Evolutionary conservation across 768 basidiomycete species (phyloP).

Genomic region (Xerocomellus amylosporus): DNA sequence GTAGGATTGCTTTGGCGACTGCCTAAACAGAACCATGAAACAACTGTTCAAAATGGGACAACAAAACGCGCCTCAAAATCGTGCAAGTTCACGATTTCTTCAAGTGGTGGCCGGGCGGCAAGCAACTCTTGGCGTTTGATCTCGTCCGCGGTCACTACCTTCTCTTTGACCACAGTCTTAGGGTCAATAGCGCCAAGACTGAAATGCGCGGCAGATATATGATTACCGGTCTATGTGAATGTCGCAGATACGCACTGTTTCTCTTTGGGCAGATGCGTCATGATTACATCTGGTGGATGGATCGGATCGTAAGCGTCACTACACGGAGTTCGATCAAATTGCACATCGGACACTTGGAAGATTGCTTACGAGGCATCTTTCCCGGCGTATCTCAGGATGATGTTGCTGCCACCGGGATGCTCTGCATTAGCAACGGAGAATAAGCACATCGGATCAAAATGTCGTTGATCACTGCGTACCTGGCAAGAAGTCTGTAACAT

Average conservation of each 20-base stretch:
- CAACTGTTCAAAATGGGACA: too few species aligned
- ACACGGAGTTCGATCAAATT: not conserved
- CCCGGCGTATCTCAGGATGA: conserved; percentile 82
- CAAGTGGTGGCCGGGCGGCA: conserved; percentile 61
- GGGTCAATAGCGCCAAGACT: conserved; percentile 71
- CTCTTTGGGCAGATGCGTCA: conserved; percentile 71
- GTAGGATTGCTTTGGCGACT: conserved; percentile 75
- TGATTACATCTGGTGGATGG: conserved; percentile 79
- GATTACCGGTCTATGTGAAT: not conserved
- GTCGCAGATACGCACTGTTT: conserved; percentile 58
- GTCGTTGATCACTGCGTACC: conserved; percentile 47
- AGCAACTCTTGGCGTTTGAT: conserved; percentile 61
- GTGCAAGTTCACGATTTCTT: conserved; percentile 82
- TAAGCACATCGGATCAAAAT: conserved; percentile 31
- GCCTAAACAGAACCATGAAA: conserved; percentile 41
- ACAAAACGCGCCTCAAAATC: conserved; percentile 75
- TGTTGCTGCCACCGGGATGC: conserved; percentile 75
- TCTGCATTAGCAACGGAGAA: conserved; percentile 35
- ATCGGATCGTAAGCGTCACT: conserved; percentile 81
- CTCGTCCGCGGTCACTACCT: conserved; percentile 65
- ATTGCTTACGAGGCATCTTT: conserved; percentile 73
- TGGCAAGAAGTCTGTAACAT: conserved; percentile 73
- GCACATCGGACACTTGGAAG: not conserved
- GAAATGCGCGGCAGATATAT: not conserved
- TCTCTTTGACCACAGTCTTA: conserved; percentile 58